A percentile compares a stretch with the other conserved stretches of the same genome.
These are phyloP conservation scores for Xylaria scruposa DNA, from an alignment of 495 filamentous ascomycete species.

Conservation along the genomic window DNA sequence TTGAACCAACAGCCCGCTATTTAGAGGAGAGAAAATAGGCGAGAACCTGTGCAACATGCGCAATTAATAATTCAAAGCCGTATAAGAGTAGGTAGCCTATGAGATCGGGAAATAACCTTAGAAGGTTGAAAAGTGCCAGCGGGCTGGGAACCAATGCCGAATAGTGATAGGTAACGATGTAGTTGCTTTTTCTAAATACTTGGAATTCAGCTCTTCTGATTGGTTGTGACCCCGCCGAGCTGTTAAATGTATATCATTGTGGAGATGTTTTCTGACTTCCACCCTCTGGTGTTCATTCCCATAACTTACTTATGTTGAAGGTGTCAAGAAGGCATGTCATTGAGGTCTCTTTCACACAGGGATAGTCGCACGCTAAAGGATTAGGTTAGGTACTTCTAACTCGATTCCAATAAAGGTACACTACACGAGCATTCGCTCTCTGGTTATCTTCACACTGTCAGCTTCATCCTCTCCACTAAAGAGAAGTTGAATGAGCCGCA, in stretches of 20 bases:
- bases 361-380: background rate
- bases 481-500: constrained; percentile 9
- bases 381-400: background rate
- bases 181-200: constrained; percentile 14
- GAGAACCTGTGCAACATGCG: background rate
- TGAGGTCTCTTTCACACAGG: background rate
- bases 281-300: background rate
- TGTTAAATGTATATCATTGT: background rate
- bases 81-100: background rate
- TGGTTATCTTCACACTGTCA: background rate
- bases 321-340: background rate
- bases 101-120: background rate
- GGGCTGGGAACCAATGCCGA: background rate
- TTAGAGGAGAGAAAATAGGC: background rate
- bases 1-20: background rate
- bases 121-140: background rate
- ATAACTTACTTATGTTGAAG: too few species aligned
- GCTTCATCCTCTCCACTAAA: background rate
- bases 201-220: constrained; percentile 13
- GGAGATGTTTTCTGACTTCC: background rate
- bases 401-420: background rate
- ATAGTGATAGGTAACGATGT: background rate
- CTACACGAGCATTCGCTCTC: background rate
- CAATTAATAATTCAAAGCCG: background rate
- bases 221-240: constrained; percentile 10